Conservation (phyloP, 169 alveolate species). For the Hepatocystis sp. region DNA sequence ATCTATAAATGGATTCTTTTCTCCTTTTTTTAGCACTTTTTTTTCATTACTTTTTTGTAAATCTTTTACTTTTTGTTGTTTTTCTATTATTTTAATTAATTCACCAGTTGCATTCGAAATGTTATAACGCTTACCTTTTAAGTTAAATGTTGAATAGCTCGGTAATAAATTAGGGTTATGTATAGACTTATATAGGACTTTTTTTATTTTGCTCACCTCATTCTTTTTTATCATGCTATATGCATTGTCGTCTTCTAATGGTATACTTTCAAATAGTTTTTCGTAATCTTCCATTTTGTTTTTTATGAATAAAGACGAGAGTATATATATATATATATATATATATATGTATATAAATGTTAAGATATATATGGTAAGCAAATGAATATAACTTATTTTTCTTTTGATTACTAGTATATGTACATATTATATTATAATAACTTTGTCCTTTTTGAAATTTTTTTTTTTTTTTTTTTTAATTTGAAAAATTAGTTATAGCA, state of each 20-base stretch:
- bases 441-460: no score
- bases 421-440: no score
- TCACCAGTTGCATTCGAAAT: slow-evolving; percentile 59
- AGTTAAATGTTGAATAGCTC: slow-evolving; percentile 75
- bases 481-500: no score
- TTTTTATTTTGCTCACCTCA: slow-evolving; percentile 65
- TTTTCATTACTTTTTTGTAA: slow-evolving; percentile 50
- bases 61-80: slow-evolving; percentile 55
- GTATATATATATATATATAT: no score
- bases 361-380: no score
- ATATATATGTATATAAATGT: no score
- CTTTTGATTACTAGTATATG: no score
- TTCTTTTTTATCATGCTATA: slow-evolving; percentile 63
- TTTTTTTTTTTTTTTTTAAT: no score
- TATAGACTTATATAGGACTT: slow-evolving; percentile 65
- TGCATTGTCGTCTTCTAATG: slow-evolving; percentile 59
- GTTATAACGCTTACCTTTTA: slow-evolving; percentile 72
- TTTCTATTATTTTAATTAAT: slow-evolving; percentile 36
- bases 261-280: slow-evolving; percentile 29
- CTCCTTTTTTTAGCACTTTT: slow-evolving; percentile 72
- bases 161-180: slow-evolving; percentile 72
- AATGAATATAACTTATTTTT: no score
- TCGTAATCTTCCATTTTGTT: slow-evolving; percentile 68
- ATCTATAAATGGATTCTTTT: slow-evolving; percentile 58
- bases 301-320: not conserved